Percentiles rank a stretch among this genome's conserved stretches.
phyloP scores from a whole-genome alignment of 202 grass and related monocot genomes.

The Miscanthus sacchariflorus region DNA sequence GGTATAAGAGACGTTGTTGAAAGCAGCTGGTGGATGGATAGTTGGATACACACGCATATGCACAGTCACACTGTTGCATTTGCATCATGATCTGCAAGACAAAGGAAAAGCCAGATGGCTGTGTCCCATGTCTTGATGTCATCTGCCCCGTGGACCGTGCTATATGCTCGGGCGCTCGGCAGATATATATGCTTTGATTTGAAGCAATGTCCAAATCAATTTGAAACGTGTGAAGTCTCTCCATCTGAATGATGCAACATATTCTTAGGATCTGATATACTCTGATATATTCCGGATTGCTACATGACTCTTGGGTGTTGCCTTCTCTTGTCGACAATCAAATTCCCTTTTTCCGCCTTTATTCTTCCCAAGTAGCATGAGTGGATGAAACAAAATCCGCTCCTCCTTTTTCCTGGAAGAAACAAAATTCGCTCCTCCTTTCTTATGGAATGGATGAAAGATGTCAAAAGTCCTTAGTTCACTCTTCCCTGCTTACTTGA shows the following conservation, averaged over 20 bases:
- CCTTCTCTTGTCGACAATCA: too few species aligned
- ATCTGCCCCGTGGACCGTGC: not conserved
- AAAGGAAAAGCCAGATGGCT: conserved; percentile 29
- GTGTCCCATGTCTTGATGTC: conserved; percentile 5
- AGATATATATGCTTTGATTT: not conserved
- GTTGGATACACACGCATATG: conserved; percentile 44
- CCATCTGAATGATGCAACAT: conserved; percentile 16
- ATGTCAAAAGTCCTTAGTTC: too few species aligned
- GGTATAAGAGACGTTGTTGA: conserved; percentile 39
- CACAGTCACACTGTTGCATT: not conserved
- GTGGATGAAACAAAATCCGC: not conserved
- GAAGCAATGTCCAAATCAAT: not conserved
- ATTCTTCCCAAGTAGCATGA: not conserved
- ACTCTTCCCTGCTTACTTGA: too few species aligned
- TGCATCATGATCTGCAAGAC: not conserved
- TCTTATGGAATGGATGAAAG: too few species aligned
- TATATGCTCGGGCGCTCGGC: not conserved
- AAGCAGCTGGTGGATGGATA: not conserved
- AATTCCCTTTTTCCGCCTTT: not conserved
- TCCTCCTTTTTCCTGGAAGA: too few species aligned
- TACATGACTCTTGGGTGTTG: not conserved
- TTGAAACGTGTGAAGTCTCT: not conserved
- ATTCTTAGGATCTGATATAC: not conserved
- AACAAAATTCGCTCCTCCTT: not conserved
- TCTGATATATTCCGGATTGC: not conserved